phyloP scores from a whole-genome alignment of 768 basidiomycete genomes.

The Amanita rimosa region DNA sequence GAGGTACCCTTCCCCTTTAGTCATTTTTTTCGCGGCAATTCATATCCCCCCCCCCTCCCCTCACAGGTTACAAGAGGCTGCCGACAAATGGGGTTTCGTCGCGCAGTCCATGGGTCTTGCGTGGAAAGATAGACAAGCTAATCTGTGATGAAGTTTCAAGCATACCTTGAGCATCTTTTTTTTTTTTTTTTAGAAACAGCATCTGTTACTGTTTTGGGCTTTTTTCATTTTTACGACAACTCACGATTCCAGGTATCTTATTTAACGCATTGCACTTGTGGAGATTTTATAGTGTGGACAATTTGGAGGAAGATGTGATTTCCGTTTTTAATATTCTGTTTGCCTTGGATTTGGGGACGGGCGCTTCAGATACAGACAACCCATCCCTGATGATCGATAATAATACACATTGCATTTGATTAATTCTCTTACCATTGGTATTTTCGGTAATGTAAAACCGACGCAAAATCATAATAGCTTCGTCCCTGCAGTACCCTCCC shows the following conservation, averaged over 20 bases:
- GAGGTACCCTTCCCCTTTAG: conserved; percentile 28
- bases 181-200: no score
- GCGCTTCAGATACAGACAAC: no score
- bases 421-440: conserved; percentile 50
- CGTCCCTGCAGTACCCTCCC: conserved; percentile 70
- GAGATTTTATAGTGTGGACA: neutral
- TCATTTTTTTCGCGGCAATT: neutral
- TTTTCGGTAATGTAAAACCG: conserved; percentile 93
- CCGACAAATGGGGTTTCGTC: conserved; percentile 71
- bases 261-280: neutral
- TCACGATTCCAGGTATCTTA: neutral
- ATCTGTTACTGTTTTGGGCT: neutral
- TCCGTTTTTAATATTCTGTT: conserved; percentile 81
- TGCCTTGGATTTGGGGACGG: conserved; percentile 78
- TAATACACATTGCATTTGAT: neutral
- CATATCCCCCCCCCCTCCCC: no score
- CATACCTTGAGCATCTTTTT: neutral
- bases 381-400: no score
- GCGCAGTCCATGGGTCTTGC: conserved; percentile 51
- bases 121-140: conserved; percentile 17
- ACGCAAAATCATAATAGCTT: conserved; percentile 78
- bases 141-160: conserved; percentile 9
- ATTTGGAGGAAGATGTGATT: conserved; percentile 26
- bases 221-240: neutral
- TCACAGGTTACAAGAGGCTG: conserved; percentile 61